Conservation (phyloP, 108 stramenopile genomes). For the Cylindrotheca closterium region DNA sequence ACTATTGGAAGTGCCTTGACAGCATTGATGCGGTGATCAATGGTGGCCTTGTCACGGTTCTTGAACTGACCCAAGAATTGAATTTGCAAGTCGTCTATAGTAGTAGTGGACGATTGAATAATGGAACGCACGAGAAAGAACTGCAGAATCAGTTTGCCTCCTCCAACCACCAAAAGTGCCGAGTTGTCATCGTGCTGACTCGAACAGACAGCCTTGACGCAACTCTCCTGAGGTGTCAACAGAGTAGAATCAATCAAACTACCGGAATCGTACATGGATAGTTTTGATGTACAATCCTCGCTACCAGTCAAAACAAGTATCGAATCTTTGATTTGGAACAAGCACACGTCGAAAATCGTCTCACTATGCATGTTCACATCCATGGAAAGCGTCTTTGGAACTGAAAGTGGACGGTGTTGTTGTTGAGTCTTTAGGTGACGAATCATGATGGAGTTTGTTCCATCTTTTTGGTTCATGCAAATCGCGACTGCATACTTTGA, state of each 20-base stretch:
- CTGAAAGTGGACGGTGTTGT: no score
- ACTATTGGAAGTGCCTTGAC: slow-evolving; percentile 55
- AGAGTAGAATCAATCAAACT: slow-evolving; percentile 29
- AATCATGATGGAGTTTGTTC: slow-evolving; percentile 30
- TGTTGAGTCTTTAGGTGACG: slow-evolving; percentile 8
- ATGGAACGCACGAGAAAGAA: slow-evolving; percentile 56
- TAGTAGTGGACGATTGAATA: slow-evolving; percentile 1
- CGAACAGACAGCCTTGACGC: slow-evolving; percentile 65
- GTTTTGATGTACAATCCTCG: slow-evolving; percentile 65
- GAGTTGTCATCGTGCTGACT: slow-evolving; percentile 27
- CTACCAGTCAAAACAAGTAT: slow-evolving; percentile 55
- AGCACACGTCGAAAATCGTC: slow-evolving; percentile 57
- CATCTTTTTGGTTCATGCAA: slow-evolving; percentile 37
- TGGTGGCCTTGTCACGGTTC: slow-evolving; percentile 29
- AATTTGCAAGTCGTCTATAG: slow-evolving; percentile 20
- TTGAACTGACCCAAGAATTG: slow-evolving; percentile 48
- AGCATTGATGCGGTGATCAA: slow-evolving; percentile 81
- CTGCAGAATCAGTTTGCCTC: slow-evolving; percentile 64
- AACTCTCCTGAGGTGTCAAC: slow-evolving; percentile 71
- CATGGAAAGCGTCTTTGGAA: not conserved
- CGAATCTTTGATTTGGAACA: slow-evolving; percentile 31
- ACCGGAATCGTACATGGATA: slow-evolving; percentile 37
- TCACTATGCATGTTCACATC: slow-evolving; percentile 59
- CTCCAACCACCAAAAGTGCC: slow-evolving; percentile 58
- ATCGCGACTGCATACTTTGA: slow-evolving; percentile 24